A percentile compares a stretch with the other conserved stretches of the same genome.
Conservation (phyloP, 805 yeast species). For the Candida patagonica region DNA sequence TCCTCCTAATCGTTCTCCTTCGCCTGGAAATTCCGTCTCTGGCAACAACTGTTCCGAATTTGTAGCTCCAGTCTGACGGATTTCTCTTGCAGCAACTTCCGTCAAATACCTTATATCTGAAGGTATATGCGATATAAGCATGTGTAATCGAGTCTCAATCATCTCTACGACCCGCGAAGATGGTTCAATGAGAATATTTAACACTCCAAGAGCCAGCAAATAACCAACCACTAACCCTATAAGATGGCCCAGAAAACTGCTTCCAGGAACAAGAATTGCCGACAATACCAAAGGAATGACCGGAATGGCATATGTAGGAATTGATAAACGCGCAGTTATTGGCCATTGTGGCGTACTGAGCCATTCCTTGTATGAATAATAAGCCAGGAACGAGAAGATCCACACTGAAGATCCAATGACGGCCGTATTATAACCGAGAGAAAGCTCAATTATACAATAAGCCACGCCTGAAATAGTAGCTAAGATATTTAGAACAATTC, state of each 20-base stretch:
- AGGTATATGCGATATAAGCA: conserved; percentile 46
- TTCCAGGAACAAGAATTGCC: conserved; percentile 49
- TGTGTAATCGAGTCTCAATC: conserved; percentile 49
- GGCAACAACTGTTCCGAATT: not conserved
- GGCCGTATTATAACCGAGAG: conserved; percentile 42
- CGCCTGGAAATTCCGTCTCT: not conserved
- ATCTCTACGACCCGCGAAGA: conserved; percentile 46
- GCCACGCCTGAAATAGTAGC: conserved; percentile 63
- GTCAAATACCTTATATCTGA: conserved; percentile 43
- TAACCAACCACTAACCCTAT: conserved; percentile 62
- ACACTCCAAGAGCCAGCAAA: conserved; percentile 42
- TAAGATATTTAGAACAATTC: conserved; percentile 61
- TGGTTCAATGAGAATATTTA: conserved; percentile 51
- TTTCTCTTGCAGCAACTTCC: conserved; percentile 49
- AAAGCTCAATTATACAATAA: conserved; percentile 35
- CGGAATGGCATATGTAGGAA: conserved; percentile 58
- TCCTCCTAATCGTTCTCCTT: not conserved
- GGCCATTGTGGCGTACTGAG: conserved; percentile 19
- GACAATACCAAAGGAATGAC: conserved; percentile 40
- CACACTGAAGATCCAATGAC: conserved; percentile 69
- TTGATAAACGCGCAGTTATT: conserved; percentile 22
- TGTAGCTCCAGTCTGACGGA: conserved; percentile 24
- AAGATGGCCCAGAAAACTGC: conserved; percentile 67
- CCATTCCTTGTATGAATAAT: conserved; percentile 44
- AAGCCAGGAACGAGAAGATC: conserved; percentile 59